phyloP scores from a whole-genome alignment of 305 asterid species.

The Fraxinus latifolia region DNA sequence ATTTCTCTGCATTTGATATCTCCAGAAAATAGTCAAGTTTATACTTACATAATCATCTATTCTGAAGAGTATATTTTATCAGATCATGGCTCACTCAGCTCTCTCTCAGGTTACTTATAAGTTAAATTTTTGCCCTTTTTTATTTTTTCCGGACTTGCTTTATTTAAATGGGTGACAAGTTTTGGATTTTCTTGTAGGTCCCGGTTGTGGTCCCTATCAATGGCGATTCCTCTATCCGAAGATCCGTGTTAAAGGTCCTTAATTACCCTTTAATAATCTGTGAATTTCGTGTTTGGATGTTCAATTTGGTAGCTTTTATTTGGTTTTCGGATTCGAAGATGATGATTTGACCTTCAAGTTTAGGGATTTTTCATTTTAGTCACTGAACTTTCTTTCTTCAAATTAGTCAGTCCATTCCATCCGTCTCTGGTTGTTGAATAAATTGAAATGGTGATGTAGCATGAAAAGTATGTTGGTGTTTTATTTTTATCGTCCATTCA shows the following conservation, averaged over 20 bases:
- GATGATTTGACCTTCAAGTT: neutral
- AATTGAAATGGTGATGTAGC: neutral
- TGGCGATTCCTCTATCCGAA: constrained; percentile 38
- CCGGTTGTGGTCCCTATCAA: constrained; percentile 42
- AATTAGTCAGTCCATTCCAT: neutral
- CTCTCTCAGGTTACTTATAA: constrained; percentile 38
- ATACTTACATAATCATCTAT: neutral
- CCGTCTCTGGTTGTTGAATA: neutral
- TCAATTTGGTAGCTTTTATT: neutral
- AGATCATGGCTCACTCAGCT: constrained; percentile 43
- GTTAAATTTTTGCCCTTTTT: neutral
- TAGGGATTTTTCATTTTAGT: neutral
- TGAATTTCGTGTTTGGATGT: neutral
- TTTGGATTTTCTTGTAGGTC: constrained; percentile 37
- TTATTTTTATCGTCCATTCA: neutral
- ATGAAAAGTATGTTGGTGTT: neutral
- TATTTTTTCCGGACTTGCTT: constrained; percentile 3
- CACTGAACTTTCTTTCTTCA: neutral
- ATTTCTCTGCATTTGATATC: neutral
- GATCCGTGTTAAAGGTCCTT: constrained; percentile 49
- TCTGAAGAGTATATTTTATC: constrained; percentile 21
- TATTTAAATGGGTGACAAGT: neutral
- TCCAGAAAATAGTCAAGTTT: neutral
- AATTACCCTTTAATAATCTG: neutral
- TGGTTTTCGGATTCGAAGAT: neutral